Evolutionary conservation across 371 early-diverging fungal genomes (phyloP).

Genomic region (Fennellomyces sp.): DNA sequence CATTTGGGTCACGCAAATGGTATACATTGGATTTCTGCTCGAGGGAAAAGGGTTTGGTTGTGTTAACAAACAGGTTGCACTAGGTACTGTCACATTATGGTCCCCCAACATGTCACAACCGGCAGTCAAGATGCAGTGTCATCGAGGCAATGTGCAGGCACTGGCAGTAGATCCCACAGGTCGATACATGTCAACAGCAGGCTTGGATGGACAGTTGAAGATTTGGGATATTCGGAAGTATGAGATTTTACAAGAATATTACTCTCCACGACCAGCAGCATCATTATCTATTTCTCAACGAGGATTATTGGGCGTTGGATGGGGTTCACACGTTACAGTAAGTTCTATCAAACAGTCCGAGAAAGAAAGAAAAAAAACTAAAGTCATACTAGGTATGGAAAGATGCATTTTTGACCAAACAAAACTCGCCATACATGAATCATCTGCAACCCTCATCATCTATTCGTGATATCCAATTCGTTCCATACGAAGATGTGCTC

Average conservation of each 20-base stretch:
- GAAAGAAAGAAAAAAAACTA: conserved; percentile 1
- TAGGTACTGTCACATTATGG: conserved; percentile 91
- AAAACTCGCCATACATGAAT: conserved; percentile 87
- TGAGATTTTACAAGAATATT: conserved; percentile 81
- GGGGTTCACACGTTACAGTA: conserved; percentile 76
- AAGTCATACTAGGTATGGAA: conserved; percentile 73
- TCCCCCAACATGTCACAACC: conserved; percentile 84
- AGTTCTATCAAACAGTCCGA: conserved; percentile 8
- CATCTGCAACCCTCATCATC: conserved; percentile 68
- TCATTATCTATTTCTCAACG: conserved; percentile 84
- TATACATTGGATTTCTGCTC: background rate
- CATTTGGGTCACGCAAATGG: conserved; percentile 94
- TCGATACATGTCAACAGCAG: conserved; percentile 92
- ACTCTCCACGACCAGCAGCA: conserved; percentile 73
- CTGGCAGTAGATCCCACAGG: conserved; percentile 91
- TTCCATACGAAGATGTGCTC: conserved; percentile 98
- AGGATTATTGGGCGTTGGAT: conserved; percentile 85
- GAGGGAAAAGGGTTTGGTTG: background rate
- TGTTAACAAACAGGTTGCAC: background rate
- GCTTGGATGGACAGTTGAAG: conserved; percentile 90
- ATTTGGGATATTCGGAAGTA: conserved; percentile 97
- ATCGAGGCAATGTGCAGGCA: conserved; percentile 84
- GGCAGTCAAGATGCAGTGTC: conserved; percentile 95
- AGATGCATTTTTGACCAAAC: conserved; percentile 78
- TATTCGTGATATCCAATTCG: conserved; percentile 75